Evolutionary conservation across 192 early-diverging fungal species (phyloP), one percentile per base, ranked within the genome.

Genomic region (Umbelopsis sp.): DNA sequence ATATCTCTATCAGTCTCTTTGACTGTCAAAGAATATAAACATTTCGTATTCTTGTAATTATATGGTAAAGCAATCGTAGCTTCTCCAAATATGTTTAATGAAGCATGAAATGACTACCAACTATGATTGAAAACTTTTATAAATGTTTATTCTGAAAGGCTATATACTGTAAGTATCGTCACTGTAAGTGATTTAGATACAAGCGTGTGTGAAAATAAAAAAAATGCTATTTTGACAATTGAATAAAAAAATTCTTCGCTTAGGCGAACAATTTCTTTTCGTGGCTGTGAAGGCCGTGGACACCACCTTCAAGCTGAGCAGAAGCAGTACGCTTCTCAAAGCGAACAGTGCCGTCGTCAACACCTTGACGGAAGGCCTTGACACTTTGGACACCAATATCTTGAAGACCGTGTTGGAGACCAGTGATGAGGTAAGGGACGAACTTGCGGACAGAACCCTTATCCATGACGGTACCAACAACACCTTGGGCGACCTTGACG

Each of bases 401-500:
- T 85, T 99, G 97, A 22, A 99, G 85, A 68, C 91, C 92, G 78
- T 99, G 97, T 85, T 99, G 96, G 53, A 99, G 87, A 69, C 97
- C 97, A 46, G 95, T 91, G 51, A 89, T 88, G 33, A 99, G 81
- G 80, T 99, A 99, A 12, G 90, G 91, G 15, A 97, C 74, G 73
- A 96, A 99, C 82, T 92, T 95, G 85, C 94, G 92, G 69, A 97
- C 92, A 41, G 88, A 92, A 35, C 97, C 97, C 88, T 97, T 97
- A 81, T 99, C 97, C 46, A 99, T 86, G n/a, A 99, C 97, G 13
- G 92, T 90, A 22, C 97, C 97, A 30, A 94, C 88, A 13, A 99
- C 97, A 75, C 97, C 97, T 86, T 99, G 97, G 7, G 97, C 97
- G 25, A 99, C 97, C 87, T 99, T 99, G 83, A 99, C 91, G 69